Percentiles rank a stretch among this genome's conserved stretches.
Conservation (phyloP, 23 red algal species). For the Pyropia haitanensis region DNA sequence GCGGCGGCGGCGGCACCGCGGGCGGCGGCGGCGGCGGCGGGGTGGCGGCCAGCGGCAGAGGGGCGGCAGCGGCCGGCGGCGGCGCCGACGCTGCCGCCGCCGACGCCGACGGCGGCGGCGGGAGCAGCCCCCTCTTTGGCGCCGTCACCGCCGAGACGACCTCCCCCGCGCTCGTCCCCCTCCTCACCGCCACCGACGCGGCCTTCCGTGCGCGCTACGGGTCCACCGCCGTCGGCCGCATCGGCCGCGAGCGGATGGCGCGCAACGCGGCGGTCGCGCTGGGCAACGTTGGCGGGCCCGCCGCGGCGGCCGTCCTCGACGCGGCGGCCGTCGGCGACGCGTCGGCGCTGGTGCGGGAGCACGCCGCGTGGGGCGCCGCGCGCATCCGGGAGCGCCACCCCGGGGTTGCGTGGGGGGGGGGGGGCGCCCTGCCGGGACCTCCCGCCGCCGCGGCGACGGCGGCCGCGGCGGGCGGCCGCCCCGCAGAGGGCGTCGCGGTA, state of each 20-base stretch:
- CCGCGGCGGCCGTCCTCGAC: constrained; percentile 7
- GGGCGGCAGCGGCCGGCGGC: background rate
- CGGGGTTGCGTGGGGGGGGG: no score
- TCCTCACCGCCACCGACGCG: constrained; percentile 32
- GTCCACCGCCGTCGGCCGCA: constrained; percentile 33
- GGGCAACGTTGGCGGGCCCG: constrained; percentile 55
- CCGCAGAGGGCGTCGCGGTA: no score
- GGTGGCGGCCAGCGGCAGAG: no score
- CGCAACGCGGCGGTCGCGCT: constrained; percentile 81
- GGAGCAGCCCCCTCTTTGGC: constrained; percentile 54
- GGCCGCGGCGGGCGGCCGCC: no score
- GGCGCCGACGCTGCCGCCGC: background rate
- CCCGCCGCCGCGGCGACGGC: no score
- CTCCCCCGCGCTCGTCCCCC: constrained; percentile 35
- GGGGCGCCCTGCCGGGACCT: no score
- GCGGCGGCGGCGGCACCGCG: background rate
- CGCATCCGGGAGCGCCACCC: constrained; percentile 5
- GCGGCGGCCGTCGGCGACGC: constrained; percentile 1
- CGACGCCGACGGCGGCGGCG: background rate
- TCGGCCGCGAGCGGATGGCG: constrained; percentile 67
- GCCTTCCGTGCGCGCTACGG: constrained; percentile 44
- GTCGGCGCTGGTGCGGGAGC: constrained; percentile 27
- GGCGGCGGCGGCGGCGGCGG: background rate
- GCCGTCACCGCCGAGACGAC: constrained; percentile 10
- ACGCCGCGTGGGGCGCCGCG: constrained; percentile 41